Evolutionary conservation across 257 asterid genomes (phyloP).

Genomic region (Penstemon davidsonii): DNA sequence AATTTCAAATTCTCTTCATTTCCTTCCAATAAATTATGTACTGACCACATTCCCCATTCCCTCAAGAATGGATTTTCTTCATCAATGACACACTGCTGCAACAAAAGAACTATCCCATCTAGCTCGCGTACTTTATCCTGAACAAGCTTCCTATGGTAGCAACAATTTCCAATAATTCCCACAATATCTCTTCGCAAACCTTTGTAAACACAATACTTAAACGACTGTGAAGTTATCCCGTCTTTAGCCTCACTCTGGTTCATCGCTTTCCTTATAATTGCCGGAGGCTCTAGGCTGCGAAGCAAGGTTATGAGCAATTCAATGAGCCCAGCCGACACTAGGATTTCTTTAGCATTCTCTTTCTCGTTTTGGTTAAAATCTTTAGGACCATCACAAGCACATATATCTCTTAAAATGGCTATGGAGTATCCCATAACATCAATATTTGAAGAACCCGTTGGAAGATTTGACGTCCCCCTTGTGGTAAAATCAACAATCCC

Average conservation of each 20-base stretch:
- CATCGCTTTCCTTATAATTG: constrained; percentile 52
- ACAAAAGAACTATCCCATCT: constrained; percentile 59
- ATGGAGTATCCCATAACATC: constrained; percentile 74
- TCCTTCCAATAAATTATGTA: constrained; percentile 73
- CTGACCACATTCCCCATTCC: constrained; percentile 91
- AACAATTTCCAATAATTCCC: constrained; percentile 71
- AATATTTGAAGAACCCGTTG: constrained; percentile 54
- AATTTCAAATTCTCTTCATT: constrained; percentile 61
- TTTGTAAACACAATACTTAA: constrained; percentile 63
- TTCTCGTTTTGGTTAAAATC: constrained; percentile 29
- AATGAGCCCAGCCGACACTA: constrained; percentile 63
- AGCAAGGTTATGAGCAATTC: constrained; percentile 58
- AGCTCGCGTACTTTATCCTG: constrained; percentile 72
- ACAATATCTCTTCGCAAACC: constrained; percentile 85
- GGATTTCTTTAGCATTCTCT: constrained; percentile 38
- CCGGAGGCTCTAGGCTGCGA: constrained; percentile 70
- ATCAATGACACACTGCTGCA: constrained; percentile 77
- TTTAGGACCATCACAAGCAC: constrained; percentile 46
- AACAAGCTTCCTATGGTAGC: constrained; percentile 52
- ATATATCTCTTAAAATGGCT: constrained; percentile 67
- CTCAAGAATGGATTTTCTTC: constrained; percentile 89
- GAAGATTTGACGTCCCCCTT: constrained; percentile 51
- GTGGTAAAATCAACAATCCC: constrained; percentile 43
- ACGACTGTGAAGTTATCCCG: constrained; percentile 25
- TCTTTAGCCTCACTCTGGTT: constrained; percentile 29